A percentile compares a stretch with the other conserved stretches of the same genome.
These are phyloP conservation scores for Fagopyrum homotropicum DNA, from an alignment of 148 eudicot genomes.

Conservation along the genomic window DNA sequence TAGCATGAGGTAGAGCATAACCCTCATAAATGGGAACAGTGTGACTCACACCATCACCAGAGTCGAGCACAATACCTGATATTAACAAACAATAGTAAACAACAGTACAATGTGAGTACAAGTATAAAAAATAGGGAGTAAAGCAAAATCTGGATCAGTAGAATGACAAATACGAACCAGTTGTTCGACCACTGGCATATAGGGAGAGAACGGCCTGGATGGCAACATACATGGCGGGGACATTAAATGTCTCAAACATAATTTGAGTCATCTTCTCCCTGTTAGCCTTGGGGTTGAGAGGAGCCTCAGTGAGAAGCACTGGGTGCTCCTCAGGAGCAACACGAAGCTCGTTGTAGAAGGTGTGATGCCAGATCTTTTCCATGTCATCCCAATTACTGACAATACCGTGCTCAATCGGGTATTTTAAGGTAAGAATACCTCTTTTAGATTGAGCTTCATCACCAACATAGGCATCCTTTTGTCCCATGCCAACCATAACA, in stretches of 20 bases:
- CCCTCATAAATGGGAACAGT: conserved; percentile 81
- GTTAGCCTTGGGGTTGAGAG: conserved; percentile 82
- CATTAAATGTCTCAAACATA: conserved; percentile 72
- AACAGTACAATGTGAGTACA: neutral
- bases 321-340: conserved; percentile 88
- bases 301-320: conserved; percentile 69
- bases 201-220: conserved; percentile 83
- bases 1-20: conserved; percentile 75
- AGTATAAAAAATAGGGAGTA: neutral
- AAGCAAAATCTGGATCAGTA: conserved; percentile 1
- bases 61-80: conserved; percentile 68
- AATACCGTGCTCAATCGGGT: conserved; percentile 78
- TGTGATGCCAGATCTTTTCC: conserved; percentile 88
- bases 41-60: conserved; percentile 85
- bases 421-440: conserved; percentile 64
- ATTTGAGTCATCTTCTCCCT: conserved; percentile 82
- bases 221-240: conserved; percentile 80
- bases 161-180: conserved; percentile 31
- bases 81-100: neutral
- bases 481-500: conserved; percentile 88
- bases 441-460: conserved; percentile 81
- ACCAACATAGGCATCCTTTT: conserved; percentile 78
- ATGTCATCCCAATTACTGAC: conserved; percentile 84
- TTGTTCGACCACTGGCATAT: conserved; percentile 80
- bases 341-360: conserved; percentile 77